Evolutionary conservation across 2,329 filamentous ascomycete species (phyloP).

Genomic region (Apiospora marii): DNA sequence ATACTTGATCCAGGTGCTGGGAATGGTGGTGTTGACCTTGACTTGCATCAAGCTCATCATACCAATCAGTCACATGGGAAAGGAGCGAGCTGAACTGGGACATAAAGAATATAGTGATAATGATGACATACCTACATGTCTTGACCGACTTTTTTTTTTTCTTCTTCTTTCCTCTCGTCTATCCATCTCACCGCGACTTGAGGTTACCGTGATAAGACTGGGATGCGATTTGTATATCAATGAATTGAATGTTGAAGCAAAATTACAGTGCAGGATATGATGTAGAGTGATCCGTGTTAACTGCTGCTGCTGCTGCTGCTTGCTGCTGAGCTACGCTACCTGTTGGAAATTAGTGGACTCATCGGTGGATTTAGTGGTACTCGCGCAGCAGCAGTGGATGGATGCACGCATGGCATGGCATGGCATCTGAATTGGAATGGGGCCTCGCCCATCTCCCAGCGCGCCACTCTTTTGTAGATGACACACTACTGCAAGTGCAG

Average conservation of each 20-base stretch:
- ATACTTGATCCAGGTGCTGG: slow-evolving; percentile 4
- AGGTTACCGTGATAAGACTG: not conserved
- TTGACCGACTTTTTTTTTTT: slow-evolving; percentile 11
- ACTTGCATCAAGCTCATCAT: not conserved
- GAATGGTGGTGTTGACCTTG: slow-evolving; percentile 1
- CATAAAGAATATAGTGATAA: not conserved
- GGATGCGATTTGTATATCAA: not conserved
- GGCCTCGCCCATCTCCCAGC: not conserved
- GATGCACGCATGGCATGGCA: not conserved
- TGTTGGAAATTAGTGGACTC: not conserved
- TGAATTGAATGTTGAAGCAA: not conserved
- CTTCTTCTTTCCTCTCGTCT: not conserved
- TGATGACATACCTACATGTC: not conserved
- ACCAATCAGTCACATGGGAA: slow-evolving; percentile 15
- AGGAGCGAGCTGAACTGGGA: not conserved
- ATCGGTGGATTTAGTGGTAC: not conserved
- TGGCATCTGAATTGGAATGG: not conserved
- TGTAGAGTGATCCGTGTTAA: not conserved
- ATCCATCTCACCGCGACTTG: slow-evolving; percentile 4
- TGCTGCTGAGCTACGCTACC: not conserved
- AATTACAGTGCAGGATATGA: not conserved
- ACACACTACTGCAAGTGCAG: slow-evolving; percentile 14
- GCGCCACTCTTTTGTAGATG: slow-evolving; percentile 4
- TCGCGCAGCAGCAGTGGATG: not conserved
- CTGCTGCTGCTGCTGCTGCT: not conserved